Evolutionary conservation across 345 rosid species (phyloP), one percentile per base, ranked within the genome.

Genomic region (Populus euphratica): DNA sequence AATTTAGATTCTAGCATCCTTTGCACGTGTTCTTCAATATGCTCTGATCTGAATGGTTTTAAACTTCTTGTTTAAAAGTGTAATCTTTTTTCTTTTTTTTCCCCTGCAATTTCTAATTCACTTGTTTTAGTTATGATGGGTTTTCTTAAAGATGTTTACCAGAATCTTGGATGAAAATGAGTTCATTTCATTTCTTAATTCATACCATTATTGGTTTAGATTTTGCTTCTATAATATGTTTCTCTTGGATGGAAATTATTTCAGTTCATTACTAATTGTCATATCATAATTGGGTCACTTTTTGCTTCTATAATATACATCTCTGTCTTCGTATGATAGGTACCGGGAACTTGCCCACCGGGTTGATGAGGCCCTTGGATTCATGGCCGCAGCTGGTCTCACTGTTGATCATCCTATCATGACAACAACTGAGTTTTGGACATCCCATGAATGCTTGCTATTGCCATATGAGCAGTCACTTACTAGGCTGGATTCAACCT

Each of bases 391-490:
- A 17, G 79, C 83, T 52, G 83, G 83, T 63, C 83, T 80, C n/a
- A 80, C 83, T 70, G 49, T 76, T 50, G 83, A 80, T 44, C 83
- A 80, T 80, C 83, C 83, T 29, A 76, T 80, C 52, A 80, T 76
- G 83, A 75, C 76, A 23, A 70, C 83, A 36, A 80, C 83, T 25
- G 83, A 80, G 12, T 80, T 80, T 68, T 80, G 83, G 83, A 80
- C 83, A 70, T 80, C 83, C 73, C 83, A 80, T 65, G 83, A 80
- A 59, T 80, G 83, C 73, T 76, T 80, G 83, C 79, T 80, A 63
- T 71, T 80, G 73, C 83, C 83, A 39, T 80, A 80, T 29, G 83
- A 80, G 83, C 83, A 80, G 38, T 75, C 83, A 39, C 83, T 80
- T 71, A 75, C 83, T 8, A 72, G 83, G 76, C 76, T 80, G 68